Evolutionary conservation across 805 yeast genomes (phyloP).

Genomic region (Barnettozyma sp.): DNA sequence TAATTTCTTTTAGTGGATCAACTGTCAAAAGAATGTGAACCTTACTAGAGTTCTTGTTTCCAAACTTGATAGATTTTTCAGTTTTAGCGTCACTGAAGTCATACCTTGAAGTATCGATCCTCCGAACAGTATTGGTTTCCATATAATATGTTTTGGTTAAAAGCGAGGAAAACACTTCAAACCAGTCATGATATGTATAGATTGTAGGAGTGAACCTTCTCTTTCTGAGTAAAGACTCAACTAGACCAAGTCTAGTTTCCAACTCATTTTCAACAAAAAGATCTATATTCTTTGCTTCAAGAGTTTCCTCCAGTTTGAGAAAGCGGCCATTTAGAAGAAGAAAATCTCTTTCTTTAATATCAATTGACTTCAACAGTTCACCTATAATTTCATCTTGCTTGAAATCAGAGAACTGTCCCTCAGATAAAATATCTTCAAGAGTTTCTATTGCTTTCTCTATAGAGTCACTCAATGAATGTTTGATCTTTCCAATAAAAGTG

Average conservation of each 20-base stretch:
- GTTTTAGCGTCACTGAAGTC: constrained; percentile 33
- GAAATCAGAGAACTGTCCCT: constrained; percentile 12
- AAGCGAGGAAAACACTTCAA: constrained; percentile 38
- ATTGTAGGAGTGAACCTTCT: constrained; percentile 10
- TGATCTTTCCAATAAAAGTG: constrained; percentile 16
- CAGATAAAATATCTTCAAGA: constrained; percentile 10
- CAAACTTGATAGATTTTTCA: constrained; percentile 20
- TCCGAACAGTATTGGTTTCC: constrained; percentile 23
- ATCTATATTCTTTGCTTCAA: constrained; percentile 27
- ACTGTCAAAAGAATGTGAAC: constrained; percentile 54
- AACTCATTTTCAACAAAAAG: constrained; percentile 42
- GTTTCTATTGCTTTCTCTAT: constrained; percentile 13
- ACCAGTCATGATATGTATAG: constrained; percentile 33
- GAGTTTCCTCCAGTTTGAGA: constrained; percentile 29
- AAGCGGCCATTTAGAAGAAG: constrained; percentile 50
- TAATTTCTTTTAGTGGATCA: constrained; percentile 65
- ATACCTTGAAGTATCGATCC: constrained; percentile 39
- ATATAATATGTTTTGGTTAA: constrained; percentile 39
- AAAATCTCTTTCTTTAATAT: constrained; percentile 32
- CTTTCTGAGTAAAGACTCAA: constrained; percentile 22
- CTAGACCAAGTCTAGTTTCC: constrained; percentile 35
- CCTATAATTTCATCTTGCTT: constrained; percentile 7
- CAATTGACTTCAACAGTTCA: constrained; percentile 26
- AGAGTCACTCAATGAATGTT: constrained; percentile 15
- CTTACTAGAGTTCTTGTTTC: constrained; percentile 25